Conservation (phyloP, 331 rosid species). For the Quercus tomentella region DNA sequence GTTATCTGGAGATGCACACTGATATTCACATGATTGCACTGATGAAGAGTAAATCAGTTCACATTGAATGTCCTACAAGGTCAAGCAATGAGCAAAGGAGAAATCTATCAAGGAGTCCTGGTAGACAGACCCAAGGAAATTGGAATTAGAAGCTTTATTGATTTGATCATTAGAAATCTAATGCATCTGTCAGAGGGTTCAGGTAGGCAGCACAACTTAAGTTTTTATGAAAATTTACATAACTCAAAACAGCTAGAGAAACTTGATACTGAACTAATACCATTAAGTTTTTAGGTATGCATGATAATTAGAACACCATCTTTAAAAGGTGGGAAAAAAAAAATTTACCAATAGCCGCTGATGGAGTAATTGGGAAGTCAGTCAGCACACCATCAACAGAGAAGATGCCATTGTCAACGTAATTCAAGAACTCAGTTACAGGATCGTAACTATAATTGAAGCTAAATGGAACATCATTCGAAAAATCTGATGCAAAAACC, state of each 20-base stretch:
- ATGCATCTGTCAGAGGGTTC: not conserved
- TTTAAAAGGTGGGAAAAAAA: constrained; percentile 6
- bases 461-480: constrained; percentile 54
- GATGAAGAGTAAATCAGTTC: not conserved
- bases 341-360: constrained; percentile 69
- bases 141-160: not conserved
- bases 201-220: not conserved
- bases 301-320: not conserved
- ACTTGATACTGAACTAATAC: not conserved
- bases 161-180: not conserved
- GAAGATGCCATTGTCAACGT: constrained; percentile 66
- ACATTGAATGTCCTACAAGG: not conserved
- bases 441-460: constrained; percentile 91
- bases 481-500: constrained; percentile 69
- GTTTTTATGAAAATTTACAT: not conserved
- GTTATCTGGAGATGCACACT: not conserved
- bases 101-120: not conserved
- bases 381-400: constrained; percentile 88
- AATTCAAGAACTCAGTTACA: constrained; percentile 59
- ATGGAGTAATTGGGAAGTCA: constrained; percentile 86
- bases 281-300: not conserved
- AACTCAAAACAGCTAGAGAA: not conserved
- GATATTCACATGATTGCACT: not conserved
- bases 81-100: not conserved
- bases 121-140: not conserved